These are phyloP conservation scores for Pouteria campechiana DNA, from an alignment of 179 eudicot genomes.

Conservation along the genomic window DNA sequence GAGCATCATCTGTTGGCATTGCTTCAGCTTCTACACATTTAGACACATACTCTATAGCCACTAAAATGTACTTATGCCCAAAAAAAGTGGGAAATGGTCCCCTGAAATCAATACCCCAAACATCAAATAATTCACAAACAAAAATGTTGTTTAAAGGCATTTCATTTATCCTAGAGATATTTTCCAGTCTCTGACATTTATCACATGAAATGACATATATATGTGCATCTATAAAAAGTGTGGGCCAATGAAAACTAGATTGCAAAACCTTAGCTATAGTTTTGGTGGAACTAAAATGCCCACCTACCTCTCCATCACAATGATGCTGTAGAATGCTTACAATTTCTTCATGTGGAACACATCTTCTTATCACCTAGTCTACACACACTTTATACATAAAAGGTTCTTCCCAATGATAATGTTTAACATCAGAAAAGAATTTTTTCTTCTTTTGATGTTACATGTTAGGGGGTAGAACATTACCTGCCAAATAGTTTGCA, in stretches of 20 bases:
- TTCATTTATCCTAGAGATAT: too few relatives aligned
- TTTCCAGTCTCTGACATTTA: background rate
- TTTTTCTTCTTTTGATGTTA: background rate
- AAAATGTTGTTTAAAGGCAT: background rate
- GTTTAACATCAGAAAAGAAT: background rate
- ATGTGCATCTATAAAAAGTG: background rate
- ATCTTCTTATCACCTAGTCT: background rate
- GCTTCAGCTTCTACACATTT: background rate
- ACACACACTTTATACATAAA: background rate
- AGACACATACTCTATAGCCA: background rate
- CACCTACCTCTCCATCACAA: background rate
- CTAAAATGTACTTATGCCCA: background rate
- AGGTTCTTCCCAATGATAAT: slow-evolving; percentile 2
- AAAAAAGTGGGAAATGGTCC: background rate
- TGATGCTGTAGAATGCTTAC: background rate
- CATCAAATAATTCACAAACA: background rate
- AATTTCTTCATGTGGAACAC: background rate
- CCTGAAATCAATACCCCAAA: background rate
- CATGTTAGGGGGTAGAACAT: background rate
- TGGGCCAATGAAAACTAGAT: background rate
- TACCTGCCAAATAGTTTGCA: background rate
- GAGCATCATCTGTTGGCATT: background rate
- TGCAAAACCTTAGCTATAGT: too few relatives aligned
- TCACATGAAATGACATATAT: background rate
- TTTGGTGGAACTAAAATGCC: background rate